Base-by-base conservation (phyloP, 441 rosid species). In the Arabidopsis lyrata region DNA sequence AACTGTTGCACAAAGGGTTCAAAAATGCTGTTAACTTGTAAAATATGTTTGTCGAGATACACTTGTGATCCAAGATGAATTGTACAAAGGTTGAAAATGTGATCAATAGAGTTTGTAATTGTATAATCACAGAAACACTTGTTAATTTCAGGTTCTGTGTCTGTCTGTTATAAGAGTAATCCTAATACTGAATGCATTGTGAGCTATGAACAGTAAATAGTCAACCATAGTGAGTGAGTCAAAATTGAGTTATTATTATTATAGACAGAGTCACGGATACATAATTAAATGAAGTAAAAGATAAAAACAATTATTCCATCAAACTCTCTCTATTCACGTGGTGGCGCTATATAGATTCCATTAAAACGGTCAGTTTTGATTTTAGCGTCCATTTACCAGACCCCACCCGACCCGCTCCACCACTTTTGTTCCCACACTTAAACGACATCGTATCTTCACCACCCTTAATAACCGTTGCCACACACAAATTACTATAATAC, bases 281-380 rank as follows among this genome's bases (percentile, higher is more conserved):
- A 0, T 11, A 16, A 54, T 14, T 15, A 74, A 74, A 66, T 66
- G 48, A 50, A 66, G 62, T 74, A 61, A 60, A 32, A 41, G 12
- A 60, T 32, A 11, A 11, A 11, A 38, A 11, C 5, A 44, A 41
- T 22, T 11, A 68, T 39, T 60, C 58, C 47, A 20, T 34, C 53
- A 32, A 22, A 68, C 18, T 39, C 5, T 22, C 3, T 8, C 1
- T 6, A 57, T 65, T 38, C 80, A 77, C 73, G 77, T 77, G 80
- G 57, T 70, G 76, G 76, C 56, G 76, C 70, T 15, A 59, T 32
- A 58, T n/a, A 59, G 56, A 35, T 32, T 53, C 74, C 77, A 66
- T 74, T 55, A 77, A 81, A 83, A 83, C 86, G 86, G 87, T 67
- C 67, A 67, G 69, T 77, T 65, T 72, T 47, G 70, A 62, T 54